Base-by-base conservation (phyloP, 352 stramenopile species). In the Lagenidium giganteum region DNA sequence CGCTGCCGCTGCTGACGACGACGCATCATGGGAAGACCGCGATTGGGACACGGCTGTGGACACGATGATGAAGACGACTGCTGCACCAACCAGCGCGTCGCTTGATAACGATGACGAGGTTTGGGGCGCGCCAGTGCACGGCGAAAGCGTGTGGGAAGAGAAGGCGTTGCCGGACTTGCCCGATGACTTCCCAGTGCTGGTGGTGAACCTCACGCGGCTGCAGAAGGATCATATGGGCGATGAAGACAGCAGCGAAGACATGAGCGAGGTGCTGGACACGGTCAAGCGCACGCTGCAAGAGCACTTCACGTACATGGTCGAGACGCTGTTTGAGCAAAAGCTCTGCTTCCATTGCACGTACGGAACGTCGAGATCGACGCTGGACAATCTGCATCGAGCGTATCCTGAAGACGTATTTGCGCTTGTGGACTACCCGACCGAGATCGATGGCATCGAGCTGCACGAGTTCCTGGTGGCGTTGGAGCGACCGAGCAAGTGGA, bases 271-370 rank as follows among this genome's bases (percentile, higher is more conserved):
- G 3, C 76, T 67, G 25, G 47, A 57, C 5, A 65, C 61, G 11
- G 61, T 83, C 11, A 82, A 82, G 54, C 47, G 38, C 13, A 78
- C 74, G 22, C 45, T 83, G 8, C 61, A 80, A 9, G 17, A 62
- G 22, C 76, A 88, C 25, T 86, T 80, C 35, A 60, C 67, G 5
- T 57, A 81, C 26, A 64, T 88, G 40, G 57, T 61, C 8, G 76
- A 88, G 51, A 64, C 66, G 33, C 66, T 88, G 1, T 86, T 88
- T 38, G 70, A 88, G 35, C 73, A 87, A 24, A 70, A 81, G 21
- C 63, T 55, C n/a, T 79, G 64, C 30, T 85, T 85, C 44, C 76
- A 88, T 34, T 81, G 66, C 42, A 81, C 74, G 28, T 86, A 88
- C 53, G 76, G 76, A 0, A 63, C 58, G 21, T 79, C 58, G 13